Base-by-base conservation (phyloP, 2,329 filamentous ascomycete species). In the Pseudogymnoascus sp. region DNA sequence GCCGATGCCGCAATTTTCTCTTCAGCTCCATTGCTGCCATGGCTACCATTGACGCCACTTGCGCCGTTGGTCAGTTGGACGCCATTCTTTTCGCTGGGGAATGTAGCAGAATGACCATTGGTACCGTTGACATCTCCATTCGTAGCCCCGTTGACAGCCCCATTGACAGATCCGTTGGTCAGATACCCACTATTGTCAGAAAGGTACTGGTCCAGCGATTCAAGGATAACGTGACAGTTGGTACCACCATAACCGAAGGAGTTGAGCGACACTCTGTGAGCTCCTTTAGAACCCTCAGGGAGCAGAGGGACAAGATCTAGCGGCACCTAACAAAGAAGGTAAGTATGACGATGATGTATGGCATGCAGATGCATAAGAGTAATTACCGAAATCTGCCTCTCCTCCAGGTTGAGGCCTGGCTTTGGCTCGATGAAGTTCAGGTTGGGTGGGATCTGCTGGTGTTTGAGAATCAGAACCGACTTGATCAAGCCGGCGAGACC, bases 181-280 rank as follows among this genome's bases (percentile, higher is more conserved):
- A 37, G 35, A 37, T 37, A 37, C 35, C 35, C 35, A 37, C 35
- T 37, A 14, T 37, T 13, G 35, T n/a, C 35, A 37, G 35, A 37
- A 66, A 19, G 11, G 26, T 38, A n/a, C 4, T 64, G 40, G 29
- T 59, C 53, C 10, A 44, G 31, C 19, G 29, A n/a, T 59, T 74
- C 72, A 37, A 72, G 69, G 6, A 80, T 74, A 1, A 73, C 73
- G 65, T 81, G 79, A 2, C 76, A 76, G 64, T 81, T 81, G 13
- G 78, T 77, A 11, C 79, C 79, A 10, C 79, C 79, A 40, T 78
- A 80, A 0, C 79, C 78, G 53, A 80, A 68, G 29, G n/a, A 62
- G 21, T 68, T 71, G 14, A 71, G 56, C 14, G 61, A 64, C 6
- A 61, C 60, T 42, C 67, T 37, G 35, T 37, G 35, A 21, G 24